phyloP scores from a whole-genome alignment of 257 asterid genomes.

The Capsicum pubescens region DNA sequence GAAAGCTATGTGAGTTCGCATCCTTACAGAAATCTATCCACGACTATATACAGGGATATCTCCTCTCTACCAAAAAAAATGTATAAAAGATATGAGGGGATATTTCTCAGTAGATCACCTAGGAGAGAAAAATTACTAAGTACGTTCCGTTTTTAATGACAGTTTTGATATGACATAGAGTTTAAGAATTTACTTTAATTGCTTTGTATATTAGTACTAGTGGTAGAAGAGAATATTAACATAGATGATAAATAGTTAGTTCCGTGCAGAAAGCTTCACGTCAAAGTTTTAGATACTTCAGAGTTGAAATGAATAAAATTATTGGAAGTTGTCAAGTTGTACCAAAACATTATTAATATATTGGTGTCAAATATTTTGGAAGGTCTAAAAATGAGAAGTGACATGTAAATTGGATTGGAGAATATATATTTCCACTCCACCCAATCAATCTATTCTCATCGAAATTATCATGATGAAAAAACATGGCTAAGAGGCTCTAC shows the following conservation, averaged over 20 bases:
- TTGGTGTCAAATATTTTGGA: constrained; percentile 6
- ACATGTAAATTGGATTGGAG: constrained; percentile 24
- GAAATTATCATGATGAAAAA: constrained; percentile 10
- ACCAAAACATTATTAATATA: constrained; percentile 7
- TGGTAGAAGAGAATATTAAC: not conserved
- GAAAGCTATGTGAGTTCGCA: not conserved
- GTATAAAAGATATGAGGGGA: not conserved
- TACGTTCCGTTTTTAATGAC: not conserved
- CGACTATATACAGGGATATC: constrained; percentile 1
- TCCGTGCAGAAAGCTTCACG: not conserved
- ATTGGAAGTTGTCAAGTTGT: constrained; percentile 8
- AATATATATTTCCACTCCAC: not conserved
- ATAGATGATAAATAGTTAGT: not conserved
- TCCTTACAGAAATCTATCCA: not conserved
- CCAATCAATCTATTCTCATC: not conserved
- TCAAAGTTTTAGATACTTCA: constrained; percentile 5
- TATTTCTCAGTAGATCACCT: not conserved
- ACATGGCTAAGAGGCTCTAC: not conserved
- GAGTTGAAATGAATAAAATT: not conserved
- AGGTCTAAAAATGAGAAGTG: not conserved
- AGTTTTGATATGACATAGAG: constrained; percentile 7
- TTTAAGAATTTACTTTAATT: not conserved
- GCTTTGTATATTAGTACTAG: not conserved
- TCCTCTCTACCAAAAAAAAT: not conserved
- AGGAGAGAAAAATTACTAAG: not conserved